These are phyloP conservation scores for Dioscorea zingiberensis DNA, from an alignment of 106 monocot species.

Conservation along the genomic window DNA sequence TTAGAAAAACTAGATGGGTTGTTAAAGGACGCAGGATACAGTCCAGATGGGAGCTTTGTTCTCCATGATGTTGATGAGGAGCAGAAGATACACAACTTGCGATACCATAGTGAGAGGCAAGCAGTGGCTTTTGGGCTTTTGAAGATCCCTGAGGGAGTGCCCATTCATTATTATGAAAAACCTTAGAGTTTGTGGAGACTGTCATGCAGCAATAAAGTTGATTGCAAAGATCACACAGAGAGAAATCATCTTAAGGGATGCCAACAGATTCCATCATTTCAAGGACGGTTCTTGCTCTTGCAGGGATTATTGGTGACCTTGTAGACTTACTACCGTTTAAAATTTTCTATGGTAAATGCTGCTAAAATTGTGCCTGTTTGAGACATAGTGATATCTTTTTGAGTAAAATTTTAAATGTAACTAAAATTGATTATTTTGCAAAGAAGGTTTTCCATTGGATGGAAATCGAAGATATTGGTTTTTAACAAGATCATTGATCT, in stretches of 20 bases:
- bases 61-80: conserved; percentile 88
- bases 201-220: conserved; percentile 67
- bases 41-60: conserved; percentile 61
- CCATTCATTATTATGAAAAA: conserved; percentile 83
- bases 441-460: too few relatives aligned
- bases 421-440: neutral
- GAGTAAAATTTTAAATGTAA: neutral
- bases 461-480: neutral
- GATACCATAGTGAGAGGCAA: conserved; percentile 71
- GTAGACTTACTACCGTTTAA: neutral
- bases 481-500: neutral
- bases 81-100: conserved; percentile 51
- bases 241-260: conserved; percentile 78
- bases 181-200: conserved; percentile 76
- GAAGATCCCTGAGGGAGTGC: conserved; percentile 54
- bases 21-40: conserved; percentile 60
- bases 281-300: conserved; percentile 74
- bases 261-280: conserved; percentile 86
- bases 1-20: conserved; percentile 37
- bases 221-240: conserved; percentile 45
- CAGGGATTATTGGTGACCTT: conserved; percentile 66
- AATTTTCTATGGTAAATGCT: neutral
- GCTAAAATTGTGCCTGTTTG: neutral
- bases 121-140: conserved; percentile 74
- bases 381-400: neutral